Base-by-base conservation (phyloP, 495 filamentous ascomycete species). In the Hyphodiscus hymeniophilus region DNA sequence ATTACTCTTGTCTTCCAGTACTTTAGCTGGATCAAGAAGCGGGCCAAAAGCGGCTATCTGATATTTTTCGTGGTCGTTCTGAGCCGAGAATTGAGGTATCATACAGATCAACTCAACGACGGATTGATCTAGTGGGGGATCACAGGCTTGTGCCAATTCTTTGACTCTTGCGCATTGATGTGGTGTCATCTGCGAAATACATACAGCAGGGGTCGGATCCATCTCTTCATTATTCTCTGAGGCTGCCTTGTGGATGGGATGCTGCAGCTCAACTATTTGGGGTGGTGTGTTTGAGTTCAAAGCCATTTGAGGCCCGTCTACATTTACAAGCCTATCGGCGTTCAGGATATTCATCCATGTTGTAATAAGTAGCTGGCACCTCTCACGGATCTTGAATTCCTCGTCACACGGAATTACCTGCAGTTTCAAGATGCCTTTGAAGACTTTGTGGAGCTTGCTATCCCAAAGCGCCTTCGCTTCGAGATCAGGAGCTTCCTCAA, bases 51-150 rank as follows among this genome's bases (percentile, higher is more conserved):
- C 4, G 5, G 32, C 7, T 17, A 16, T 20, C 15, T 20, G 16
- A 7, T 38, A 22, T 5, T n/a, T 16, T 12, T 47, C 10, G 34
- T 16, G 33, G 2, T 46, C 28, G 16, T n/a, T 16, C 15, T 34
- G 13, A 12, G 17, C 30, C 35, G 28, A 46, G 33, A 38, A 13
- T 16, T 47, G 33, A 18, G 45, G 45, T 6, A 47, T 18, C 2
- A 36, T 22, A 15, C 45, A 47, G 13, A 47, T 47, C 21, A 47
- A 38, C 8, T 47, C 45, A 1, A 38, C 45, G 15, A 47, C 45
- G 12, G 31, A 20, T 8, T n/a, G 17, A 47, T 47, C 45, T 3
- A 47, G 32, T 3, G 45, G 45, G 15, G 45, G 45, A 16, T 36
- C 21, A 16, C 8, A 36, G 3, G 31, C 45, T 38, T 38, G 17